phyloP scores from a whole-genome alignment of 352 stramenopile genomes.

The Pythium rhizo-oryzae region DNA sequence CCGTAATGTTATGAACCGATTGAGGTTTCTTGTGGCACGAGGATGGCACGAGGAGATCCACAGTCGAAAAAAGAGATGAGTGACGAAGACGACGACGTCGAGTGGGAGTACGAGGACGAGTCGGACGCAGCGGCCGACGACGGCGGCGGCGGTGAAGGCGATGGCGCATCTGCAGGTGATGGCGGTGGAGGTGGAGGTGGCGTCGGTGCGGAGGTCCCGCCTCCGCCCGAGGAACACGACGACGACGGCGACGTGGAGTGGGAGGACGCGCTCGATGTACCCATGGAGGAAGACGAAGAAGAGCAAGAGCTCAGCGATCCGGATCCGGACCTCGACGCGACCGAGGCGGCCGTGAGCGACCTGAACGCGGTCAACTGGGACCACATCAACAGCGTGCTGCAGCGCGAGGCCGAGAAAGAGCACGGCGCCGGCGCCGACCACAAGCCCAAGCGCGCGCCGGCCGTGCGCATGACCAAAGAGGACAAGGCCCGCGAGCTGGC shows the following conservation, averaged over 20 bases:
- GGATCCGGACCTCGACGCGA: background rate
- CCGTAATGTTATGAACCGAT: conserved; percentile 1
- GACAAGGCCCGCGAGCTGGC: conserved; percentile 66
- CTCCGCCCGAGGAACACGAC: conserved; percentile 47
- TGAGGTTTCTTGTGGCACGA: no score
- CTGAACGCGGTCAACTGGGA: conserved; percentile 68
- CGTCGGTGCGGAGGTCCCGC: conserved; percentile 30
- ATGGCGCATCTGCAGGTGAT: background rate
- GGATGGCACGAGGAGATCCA: no score
- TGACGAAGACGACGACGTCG: conserved; percentile 24
- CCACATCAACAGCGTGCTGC: conserved; percentile 61
- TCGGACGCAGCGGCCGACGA: conserved; percentile 21
- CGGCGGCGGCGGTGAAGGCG: no score
- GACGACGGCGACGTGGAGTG: conserved; percentile 66
- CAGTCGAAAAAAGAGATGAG: conserved; percentile 5
- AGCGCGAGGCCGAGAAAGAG: conserved; percentile 33
- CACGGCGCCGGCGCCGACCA: background rate
- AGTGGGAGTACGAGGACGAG: conserved; percentile 32
- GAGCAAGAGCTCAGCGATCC: background rate
- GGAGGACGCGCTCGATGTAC: conserved; percentile 43
- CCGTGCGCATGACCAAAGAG: conserved; percentile 55
- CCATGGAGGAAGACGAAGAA: conserved; percentile 19
- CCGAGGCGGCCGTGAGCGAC: conserved; percentile 22
- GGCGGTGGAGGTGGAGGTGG: background rate
- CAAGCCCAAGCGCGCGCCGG: conserved; percentile 31